phyloP scores from a whole-genome alignment of 148 eudicot species.

The Silene conica region DNA sequence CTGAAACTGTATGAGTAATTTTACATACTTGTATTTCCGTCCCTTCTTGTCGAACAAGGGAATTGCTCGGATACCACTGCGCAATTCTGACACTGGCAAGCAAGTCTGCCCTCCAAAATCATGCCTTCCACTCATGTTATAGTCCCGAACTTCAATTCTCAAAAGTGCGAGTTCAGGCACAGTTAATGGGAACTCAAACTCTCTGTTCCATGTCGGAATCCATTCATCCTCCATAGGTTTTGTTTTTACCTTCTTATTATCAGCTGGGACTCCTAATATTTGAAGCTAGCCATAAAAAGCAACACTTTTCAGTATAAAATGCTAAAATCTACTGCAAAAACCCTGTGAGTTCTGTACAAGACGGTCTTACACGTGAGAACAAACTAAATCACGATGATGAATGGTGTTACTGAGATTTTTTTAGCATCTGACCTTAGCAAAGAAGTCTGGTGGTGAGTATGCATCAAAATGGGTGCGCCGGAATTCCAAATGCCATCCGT shows the following conservation, averaged over 20 bases:
- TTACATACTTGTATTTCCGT: constrained; percentile 39
- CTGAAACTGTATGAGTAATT: constrained; percentile 44
- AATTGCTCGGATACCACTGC: constrained; percentile 49
- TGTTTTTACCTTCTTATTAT: constrained; percentile 34
- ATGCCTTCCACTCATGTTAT: constrained; percentile 31
- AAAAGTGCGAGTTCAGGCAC: constrained; percentile 60
- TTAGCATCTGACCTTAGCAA: constrained; percentile 36
- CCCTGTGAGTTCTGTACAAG: not conserved
- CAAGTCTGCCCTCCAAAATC: constrained; percentile 66
- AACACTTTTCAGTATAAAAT: not conserved
- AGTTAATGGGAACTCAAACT: constrained; percentile 48
- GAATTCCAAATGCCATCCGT: constrained; percentile 64
- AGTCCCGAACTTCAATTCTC: constrained; percentile 50
- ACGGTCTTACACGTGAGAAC: too few relatives aligned
- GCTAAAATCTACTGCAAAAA: not conserved
- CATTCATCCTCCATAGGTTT: constrained; percentile 43
- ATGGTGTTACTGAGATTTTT: too few relatives aligned
- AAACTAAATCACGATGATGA: too few relatives aligned
- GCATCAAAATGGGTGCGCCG: constrained; percentile 37
- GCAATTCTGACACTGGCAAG: constrained; percentile 48
- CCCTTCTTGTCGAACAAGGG: constrained; percentile 43
- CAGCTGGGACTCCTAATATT: constrained; percentile 60
- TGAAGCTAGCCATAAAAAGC: constrained; percentile 35
- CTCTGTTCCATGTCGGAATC: constrained; percentile 55
- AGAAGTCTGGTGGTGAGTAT: constrained; percentile 71